Percentiles rank a stretch among this genome's conserved stretches.
Evolutionary conservation across 208 protist species (phyloP).

Genomic region (Kentomonas sorsogonicus): DNA sequence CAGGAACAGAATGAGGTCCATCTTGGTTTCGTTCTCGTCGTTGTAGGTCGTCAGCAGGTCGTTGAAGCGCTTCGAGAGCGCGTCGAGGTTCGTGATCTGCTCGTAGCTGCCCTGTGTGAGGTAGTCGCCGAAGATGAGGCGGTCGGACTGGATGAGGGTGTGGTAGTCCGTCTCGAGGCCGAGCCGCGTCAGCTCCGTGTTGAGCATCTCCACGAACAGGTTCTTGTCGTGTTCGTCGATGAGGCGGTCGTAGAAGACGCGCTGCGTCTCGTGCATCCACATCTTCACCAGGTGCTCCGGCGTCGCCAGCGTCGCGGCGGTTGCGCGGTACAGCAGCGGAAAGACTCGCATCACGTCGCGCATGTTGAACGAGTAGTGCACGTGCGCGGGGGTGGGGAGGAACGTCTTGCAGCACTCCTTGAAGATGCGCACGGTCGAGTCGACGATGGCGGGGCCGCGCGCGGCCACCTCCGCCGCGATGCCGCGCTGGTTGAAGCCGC

Average conservation of each 20-base stretch:
- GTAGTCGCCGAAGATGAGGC: constrained; percentile 95
- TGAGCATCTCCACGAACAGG: constrained; percentile 70
- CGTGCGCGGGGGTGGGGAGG: constrained; percentile 95
- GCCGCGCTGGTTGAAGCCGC: constrained; percentile 71
- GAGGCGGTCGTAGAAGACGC: constrained; percentile 95
- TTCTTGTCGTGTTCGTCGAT: constrained; percentile 83
- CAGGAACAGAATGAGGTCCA: constrained; percentile 96
- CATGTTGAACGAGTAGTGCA: constrained; percentile 99
- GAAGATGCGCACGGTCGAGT: constrained; percentile 93
- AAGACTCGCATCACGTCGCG: constrained; percentile 97
- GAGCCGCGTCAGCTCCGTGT: constrained; percentile 56
- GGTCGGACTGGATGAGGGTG: constrained; percentile 50
- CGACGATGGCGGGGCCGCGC: constrained; percentile 60
- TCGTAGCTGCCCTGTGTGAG: constrained; percentile 82
- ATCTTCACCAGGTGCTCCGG: constrained; percentile 69
- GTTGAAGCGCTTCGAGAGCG: constrained; percentile 62
- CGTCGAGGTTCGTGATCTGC: constrained; percentile 86
- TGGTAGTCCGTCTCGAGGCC: constrained; percentile 58
- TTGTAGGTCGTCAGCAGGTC: constrained; percentile 92
- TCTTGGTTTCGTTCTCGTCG: constrained; percentile 85
- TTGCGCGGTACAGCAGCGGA: constrained; percentile 89
- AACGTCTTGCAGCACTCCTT: constrained; percentile 84
- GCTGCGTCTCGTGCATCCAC: constrained; percentile 95
- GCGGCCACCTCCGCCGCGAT: constrained; percentile 60
- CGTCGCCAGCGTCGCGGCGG: constrained; percentile 60